phyloP scores from a whole-genome alignment of 768 basidiomycete genomes.

The Leccinum uliginosum region DNA sequence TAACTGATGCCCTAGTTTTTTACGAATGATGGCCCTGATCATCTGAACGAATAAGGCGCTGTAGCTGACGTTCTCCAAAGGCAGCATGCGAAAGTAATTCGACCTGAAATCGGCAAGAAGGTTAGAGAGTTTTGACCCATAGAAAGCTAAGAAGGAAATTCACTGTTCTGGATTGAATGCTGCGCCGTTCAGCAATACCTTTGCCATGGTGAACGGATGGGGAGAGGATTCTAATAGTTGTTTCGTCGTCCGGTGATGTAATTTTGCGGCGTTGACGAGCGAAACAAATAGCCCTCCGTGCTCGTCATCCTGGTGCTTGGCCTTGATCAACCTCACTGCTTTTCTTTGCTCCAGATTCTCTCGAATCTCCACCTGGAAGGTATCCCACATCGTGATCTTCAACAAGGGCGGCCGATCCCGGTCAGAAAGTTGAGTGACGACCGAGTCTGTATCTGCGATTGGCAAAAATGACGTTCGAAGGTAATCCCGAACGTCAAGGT shows the following conservation, averaged over 20 bases:
- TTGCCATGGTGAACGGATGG: background rate
- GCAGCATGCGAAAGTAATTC: background rate
- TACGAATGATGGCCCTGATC: conserved; percentile 2
- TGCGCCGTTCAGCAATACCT: conserved; percentile 3
- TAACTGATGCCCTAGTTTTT: background rate
- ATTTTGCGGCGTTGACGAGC: background rate
- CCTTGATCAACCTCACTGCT: background rate
- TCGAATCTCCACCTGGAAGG: background rate
- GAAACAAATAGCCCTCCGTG: background rate
- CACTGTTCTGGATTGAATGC: background rate
- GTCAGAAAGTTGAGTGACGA: background rate
- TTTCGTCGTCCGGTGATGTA: background rate
- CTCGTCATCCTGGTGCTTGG: background rate
- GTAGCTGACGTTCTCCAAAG: background rate
- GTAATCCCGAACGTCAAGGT: background rate
- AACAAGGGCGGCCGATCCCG: conserved; percentile 2
- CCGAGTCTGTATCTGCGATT: background rate
- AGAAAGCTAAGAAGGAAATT: background rate
- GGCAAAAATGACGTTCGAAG: background rate
- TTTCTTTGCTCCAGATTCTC: background rate
- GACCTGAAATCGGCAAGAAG: background rate
- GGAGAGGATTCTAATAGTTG: background rate
- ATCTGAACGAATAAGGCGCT: background rate
- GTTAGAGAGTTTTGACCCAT: background rate
- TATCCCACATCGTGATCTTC: conserved; percentile 2